A percentile compares a stretch with the other conserved stretches of the same genome.
Evolutionary conservation across 345 rosid species (phyloP).

Genomic region (rapeseed (Brassica napus)): DNA sequence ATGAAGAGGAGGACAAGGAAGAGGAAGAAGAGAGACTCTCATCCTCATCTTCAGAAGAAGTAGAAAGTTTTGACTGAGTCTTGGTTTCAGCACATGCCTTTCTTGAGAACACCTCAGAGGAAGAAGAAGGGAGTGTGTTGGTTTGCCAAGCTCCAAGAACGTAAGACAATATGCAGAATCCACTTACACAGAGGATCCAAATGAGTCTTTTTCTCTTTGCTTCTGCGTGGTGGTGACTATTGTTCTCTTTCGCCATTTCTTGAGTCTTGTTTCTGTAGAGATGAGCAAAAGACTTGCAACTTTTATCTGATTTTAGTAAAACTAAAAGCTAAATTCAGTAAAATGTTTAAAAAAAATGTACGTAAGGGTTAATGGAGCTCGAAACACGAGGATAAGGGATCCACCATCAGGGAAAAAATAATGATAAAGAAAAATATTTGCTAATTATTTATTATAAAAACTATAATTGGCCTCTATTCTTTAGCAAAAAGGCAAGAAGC

Average conservation of each 20-base stretch:
- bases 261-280: not conserved
- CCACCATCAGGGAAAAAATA: not conserved
- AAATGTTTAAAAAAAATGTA: not conserved
- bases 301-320: not conserved
- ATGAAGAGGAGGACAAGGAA: not conserved
- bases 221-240: not conserved
- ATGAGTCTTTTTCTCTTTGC: not conserved
- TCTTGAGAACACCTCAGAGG: not conserved
- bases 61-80: not conserved
- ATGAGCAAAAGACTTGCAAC: not conserved
- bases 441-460: not conserved
- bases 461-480: not conserved
- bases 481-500: not conserved
- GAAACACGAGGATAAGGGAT: constrained; percentile 1
- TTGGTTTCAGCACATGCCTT: not conserved
- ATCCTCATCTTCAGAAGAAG: not conserved
- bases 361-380: not conserved
- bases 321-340: not conserved
- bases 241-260: not conserved
- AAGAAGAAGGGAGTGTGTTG: not conserved
- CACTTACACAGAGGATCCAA: not conserved
- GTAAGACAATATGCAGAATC: not conserved
- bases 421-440: not conserved
- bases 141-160: not conserved
- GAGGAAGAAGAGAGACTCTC: not conserved